phyloP scores from a whole-genome alignment of 2,329 filamentous ascomycete species.

The Nemania sp. region DNA sequence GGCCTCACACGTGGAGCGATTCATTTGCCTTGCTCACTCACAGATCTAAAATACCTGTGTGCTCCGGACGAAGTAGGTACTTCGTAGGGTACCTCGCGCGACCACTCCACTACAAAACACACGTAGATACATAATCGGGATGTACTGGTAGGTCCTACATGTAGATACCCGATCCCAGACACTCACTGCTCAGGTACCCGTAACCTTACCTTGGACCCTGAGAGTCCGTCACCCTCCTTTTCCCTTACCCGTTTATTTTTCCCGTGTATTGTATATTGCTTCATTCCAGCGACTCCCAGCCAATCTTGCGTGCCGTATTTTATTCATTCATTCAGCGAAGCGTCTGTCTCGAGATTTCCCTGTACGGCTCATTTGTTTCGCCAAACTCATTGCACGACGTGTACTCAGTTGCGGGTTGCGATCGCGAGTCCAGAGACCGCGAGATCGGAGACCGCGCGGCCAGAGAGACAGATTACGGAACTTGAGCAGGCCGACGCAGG shows the following conservation, averaged over 20 bases:
- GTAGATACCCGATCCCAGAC: too few species aligned
- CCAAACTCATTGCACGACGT: neutral
- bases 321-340: neutral
- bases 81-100: too few species aligned
- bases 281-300: neutral
- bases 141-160: too few species aligned
- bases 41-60: neutral
- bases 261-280: too few species aligned
- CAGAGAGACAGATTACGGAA: constrained; percentile 1
- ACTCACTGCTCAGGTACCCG: neutral
- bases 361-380: neutral
- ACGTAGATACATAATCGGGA: too few species aligned
- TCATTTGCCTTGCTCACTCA: constrained; percentile 7
- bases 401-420: neutral
- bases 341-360: neutral
- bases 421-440: constrained; percentile 16
- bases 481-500: neutral
- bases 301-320: constrained; percentile 9
- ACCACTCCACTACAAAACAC: too few species aligned
- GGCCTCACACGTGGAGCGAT: constrained; percentile 10
- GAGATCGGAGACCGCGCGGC: constrained; percentile 20
- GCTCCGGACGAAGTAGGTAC: too few species aligned
- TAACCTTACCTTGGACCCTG: constrained; percentile 5
- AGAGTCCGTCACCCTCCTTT: constrained; percentile 7
- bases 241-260: neutral